Evolutionary conservation across 2,329 filamentous ascomycete genomes (phyloP), one percentile per base, ranked within the genome.

Genomic region (Cladosporium sp.): DNA sequence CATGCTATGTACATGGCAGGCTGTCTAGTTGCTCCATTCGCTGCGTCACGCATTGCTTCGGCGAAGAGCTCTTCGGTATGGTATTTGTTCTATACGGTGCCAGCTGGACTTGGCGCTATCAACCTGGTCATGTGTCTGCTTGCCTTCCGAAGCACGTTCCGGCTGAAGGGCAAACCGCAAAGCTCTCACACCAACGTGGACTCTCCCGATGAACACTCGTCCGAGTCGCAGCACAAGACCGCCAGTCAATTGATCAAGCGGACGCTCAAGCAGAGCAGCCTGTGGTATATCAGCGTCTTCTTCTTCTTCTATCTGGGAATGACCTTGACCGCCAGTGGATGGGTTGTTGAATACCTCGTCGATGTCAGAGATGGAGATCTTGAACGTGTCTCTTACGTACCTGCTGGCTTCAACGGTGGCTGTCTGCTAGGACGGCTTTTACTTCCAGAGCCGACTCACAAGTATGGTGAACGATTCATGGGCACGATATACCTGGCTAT

Each of bases 291-390:
- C 2, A 86, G 86, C 58, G 63, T 87, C 1, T 89, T 88, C 73
- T 89, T 86, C 76, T 89, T 89, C 76, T 88, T 89, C 73, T 84
- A 85, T 60, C 77, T 89, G 0, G 87, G 88, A 0, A 83, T 81
- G 0, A 73, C 72, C 1, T 81, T 87, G 2, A 89, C 87, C 0
- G 83, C 85, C 13, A 80, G 80, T 74, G 86, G 88, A 1, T 90
- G 87, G 88, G 83, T 89, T 0, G 87, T 89, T 1, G 86, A 89
- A 68, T 90, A 87, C 64, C 80, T 90, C 3, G 84, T 89, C 7
- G 80, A 82, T 2, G 85, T 86, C n/a, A 84, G 87, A 0, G 77
- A 83, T 2, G 87, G 86, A 0, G 77, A 84, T 1, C 76, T 89
- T 0, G 79, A 83, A 0, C 78, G 83, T 21, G 84, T 88, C 74